Base-by-base conservation (phyloP, 148 eudicot genomes). In the Bassia scoparia region DNA sequence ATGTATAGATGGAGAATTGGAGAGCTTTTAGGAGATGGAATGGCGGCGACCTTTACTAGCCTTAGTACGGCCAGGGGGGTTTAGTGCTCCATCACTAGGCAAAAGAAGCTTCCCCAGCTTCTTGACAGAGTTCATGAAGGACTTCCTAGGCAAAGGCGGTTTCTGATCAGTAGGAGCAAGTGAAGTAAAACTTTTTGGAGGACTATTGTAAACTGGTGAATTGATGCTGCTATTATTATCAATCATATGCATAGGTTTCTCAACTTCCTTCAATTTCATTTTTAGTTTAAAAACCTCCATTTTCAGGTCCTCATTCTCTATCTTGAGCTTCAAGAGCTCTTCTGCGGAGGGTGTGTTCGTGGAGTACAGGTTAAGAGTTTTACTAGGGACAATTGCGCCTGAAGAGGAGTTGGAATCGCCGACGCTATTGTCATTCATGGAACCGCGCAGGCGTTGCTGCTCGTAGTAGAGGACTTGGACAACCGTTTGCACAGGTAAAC, bases 381-480 rank as follows among this genome's bases (percentile, higher is more conserved):
- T 79, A 48, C 60, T 69, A n/a, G 70, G 77, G 31, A 77, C 26
- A 0, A 68, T 46, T 59, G 85, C 41, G 56, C 23, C 74, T 59
- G 84, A 30, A 44, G 90, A 81, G 61, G 89, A 60, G 31, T 58
- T 46, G 4, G 35, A 61, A 30, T 75, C 76, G 2, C 23, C 50
- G 12, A 21, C 69, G 24, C 9, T 24, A 8, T 54, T 72, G 4
- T 68, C 79, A 65, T 81, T 86, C 84, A 86, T 67, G 29, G 65
- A 85, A 16, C 86, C 95, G 6, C 90, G 86, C 21, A 91, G 85
- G 56, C 99, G 89, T 78, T 92, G 90, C 62, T 92, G 97, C 86
- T 92, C 99, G 67, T 87, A 81, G 88, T 91, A 95, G 17, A 92
- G 94, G 16, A 90, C 94, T 84, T 95, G 96, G 43, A 95, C 96